Evolutionary conservation across 2,329 filamentous ascomycete species (phyloP), one percentile per base, ranked within the genome.

Genomic region (Xylaria sp.): DNA sequence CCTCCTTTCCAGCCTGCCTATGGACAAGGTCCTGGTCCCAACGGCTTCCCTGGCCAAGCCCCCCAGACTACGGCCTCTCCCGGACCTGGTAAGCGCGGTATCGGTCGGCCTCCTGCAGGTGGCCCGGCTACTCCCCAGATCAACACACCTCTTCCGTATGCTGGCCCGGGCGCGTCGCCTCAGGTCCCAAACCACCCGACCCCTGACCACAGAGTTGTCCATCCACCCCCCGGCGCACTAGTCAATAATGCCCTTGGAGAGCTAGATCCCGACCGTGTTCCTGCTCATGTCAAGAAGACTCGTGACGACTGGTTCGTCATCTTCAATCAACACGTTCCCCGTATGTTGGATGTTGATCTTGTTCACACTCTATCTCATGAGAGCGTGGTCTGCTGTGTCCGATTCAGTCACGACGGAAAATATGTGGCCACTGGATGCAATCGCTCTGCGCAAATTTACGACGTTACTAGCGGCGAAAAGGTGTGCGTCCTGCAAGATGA

Each of bases 401-500:
- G 96, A 67, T 99, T 99, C 85, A 98, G 95, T 79, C 89, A 92
- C 64, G 96, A 99, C 78, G 96, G 96, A 74, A 94, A 97, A 78
- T 98, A 93, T 75, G 92, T 99, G 64, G 96, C 96, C 8, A 99
- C 96, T 5, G 96, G 96, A 51, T 98, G 96, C 86, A 99, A 99
- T 82, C 87, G 94, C 72, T 97, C 94, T n/a, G 96, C 96, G n/a
- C 95, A 98, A 82, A 99, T 99, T 76, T 99, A 96, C 80, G 96
- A 99, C 73, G 95, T 98, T 50, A 87, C 89, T 75, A 92, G 89
- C 18, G 96, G 96, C 65, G 89, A 93, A 74, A 96, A 95, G 80
- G 90, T 98, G 62, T 96, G 93, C 73, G 91, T 96, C 68, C 85
- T 98, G 40, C 93, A 97, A 80, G 96, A 99, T 76, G 92, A 95